Evolutionary conservation across 768 basidiomycete species (phyloP).

Genomic region (Leccinum rimulosum): DNA sequence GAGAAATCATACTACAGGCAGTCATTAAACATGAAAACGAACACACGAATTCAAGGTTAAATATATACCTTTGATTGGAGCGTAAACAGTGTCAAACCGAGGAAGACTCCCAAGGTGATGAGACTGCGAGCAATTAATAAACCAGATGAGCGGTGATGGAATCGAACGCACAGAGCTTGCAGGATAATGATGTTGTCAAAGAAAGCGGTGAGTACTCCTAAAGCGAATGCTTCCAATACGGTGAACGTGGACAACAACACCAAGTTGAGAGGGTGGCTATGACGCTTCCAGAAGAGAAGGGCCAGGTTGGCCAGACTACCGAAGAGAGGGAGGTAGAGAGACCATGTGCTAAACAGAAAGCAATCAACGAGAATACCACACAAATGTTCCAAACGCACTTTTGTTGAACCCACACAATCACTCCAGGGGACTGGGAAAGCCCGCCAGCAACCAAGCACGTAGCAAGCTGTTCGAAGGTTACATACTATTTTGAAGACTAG

Average conservation of each 20-base stretch:
- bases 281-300: conserved; percentile 88
- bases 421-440: conserved; percentile 59
- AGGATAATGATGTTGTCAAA: conserved; percentile 71
- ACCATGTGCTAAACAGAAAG: conserved; percentile 56
- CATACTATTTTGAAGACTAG: not conserved
- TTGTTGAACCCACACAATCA: conserved; percentile 67
- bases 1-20: conserved; percentile 82
- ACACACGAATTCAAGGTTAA: not conserved
- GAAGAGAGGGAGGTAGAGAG: conserved; percentile 75
- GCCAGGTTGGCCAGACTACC: conserved; percentile 79
- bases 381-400: conserved; percentile 47
- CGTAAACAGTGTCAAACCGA: conserved; percentile 92
- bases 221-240: conserved; percentile 82
- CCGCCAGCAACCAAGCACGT: conserved; percentile 75
- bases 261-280: conserved; percentile 85
- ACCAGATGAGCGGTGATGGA: not conserved
- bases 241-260: conserved; percentile 86
- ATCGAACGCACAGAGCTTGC: conserved; percentile 70
- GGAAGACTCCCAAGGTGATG: conserved; percentile 90
- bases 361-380: conserved; percentile 1
- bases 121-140: conserved; percentile 43
- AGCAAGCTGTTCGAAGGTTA: conserved; percentile 43
- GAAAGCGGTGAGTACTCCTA: conserved; percentile 83
- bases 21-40: not conserved
- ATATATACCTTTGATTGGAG: conserved; percentile 80